Percentiles rank a stretch among this genome's conserved stretches.
Evolutionary conservation across 352 stramenopile genomes (phyloP).

Genomic region (Globisporangium alternatum): DNA sequence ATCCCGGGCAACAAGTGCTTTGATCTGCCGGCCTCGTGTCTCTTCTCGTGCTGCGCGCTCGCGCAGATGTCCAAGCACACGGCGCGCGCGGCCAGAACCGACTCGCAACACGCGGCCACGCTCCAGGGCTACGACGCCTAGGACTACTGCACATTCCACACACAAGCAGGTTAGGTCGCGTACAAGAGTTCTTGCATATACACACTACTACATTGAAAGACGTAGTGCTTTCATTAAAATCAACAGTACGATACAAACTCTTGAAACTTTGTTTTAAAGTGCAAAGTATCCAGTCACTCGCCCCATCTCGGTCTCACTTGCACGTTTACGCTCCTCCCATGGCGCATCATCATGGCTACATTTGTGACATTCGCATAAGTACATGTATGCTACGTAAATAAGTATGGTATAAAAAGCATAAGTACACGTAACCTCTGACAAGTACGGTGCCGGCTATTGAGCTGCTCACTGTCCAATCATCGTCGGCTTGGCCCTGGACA

Average conservation of each 20-base stretch:
- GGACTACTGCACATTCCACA: neutral
- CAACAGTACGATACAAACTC: too few species aligned
- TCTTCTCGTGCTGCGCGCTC: neutral
- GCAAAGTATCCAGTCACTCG: too few species aligned
- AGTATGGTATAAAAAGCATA: neutral
- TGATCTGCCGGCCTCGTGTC: neutral
- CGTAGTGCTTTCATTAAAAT: too few species aligned
- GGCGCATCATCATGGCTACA: constrained; percentile 7
- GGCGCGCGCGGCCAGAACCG: neutral
- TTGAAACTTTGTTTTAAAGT: too few species aligned
- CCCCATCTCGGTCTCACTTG: neutral
- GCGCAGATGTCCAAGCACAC: constrained; percentile 6
- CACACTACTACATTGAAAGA: neutral
- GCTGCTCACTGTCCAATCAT: neutral
- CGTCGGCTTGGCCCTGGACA: neutral
- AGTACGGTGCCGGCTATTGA: neutral
- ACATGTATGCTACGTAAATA: too few species aligned
- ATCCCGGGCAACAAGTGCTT: neutral
- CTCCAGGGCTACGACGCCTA: neutral
- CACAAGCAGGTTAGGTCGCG: neutral
- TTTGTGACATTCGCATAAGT: neutral
- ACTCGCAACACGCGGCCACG: neutral
- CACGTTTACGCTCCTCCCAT: neutral
- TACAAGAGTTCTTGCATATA: neutral
- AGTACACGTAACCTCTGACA: neutral